phyloP scores from a whole-genome alignment of 345 rosid genomes.

The Dimocarpus longan region DNA sequence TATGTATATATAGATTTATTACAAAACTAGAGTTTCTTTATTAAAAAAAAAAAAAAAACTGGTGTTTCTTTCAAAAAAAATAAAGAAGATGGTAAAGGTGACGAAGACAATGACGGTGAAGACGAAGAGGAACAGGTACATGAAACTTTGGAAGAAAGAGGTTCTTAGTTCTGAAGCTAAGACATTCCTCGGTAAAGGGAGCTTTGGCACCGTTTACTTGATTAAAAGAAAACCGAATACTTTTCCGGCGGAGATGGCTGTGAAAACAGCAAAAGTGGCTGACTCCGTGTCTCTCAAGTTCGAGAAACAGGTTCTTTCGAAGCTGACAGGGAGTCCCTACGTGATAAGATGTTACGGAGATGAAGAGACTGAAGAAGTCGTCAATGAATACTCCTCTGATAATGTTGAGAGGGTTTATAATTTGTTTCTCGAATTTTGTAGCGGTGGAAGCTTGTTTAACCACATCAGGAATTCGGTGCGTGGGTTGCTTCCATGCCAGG shows the following conservation, averaged over 20 bases:
- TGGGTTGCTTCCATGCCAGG: background rate
- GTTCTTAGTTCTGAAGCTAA: no score
- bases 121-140: no score
- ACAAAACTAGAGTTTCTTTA: no score
- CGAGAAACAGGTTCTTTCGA: background rate
- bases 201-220: background rate
- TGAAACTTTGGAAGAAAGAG: no score
- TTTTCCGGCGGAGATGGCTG: background rate
- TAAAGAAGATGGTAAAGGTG: no score
- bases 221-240: background rate
- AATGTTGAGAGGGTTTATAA: background rate
- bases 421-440: conserved; percentile 4
- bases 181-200: background rate
- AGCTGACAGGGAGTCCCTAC: background rate
- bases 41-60: no score
- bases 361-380: background rate
- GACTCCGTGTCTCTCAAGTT: background rate
- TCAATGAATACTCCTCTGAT: no score
- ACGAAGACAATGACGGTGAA: no score
- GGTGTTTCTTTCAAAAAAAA: no score
- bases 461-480: background rate
- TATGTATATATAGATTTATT: no score
- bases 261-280: background rate
- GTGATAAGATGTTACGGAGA: background rate
- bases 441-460: background rate